Percentiles rank a stretch among this genome's conserved stretches.
These are phyloP conservation scores for Stachybotrys echinatus DNA, from an alignment of 2,329 filamentous ascomycete species.

Conservation along the genomic window DNA sequence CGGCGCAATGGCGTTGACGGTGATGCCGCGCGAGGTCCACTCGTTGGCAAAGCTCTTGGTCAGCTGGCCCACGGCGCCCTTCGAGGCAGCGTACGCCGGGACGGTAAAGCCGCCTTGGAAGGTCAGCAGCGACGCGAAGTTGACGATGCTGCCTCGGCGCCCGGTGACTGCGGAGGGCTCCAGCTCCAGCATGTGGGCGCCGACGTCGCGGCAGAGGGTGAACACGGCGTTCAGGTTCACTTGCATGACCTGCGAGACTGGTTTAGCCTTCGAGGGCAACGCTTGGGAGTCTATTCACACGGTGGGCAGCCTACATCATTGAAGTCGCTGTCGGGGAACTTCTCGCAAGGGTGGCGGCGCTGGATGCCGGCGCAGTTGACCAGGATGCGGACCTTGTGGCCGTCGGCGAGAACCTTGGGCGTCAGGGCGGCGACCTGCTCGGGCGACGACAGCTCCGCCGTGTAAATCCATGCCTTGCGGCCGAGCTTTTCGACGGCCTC, in stretches of 20 bases:
- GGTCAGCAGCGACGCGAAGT: constrained; percentile 73
- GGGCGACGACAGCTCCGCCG: constrained; percentile 61
- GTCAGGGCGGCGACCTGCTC: constrained; percentile 55
- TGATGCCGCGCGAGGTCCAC: constrained; percentile 75
- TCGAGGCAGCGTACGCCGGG: constrained; percentile 80
- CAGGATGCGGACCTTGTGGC: constrained; percentile 67
- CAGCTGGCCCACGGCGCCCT: constrained; percentile 78
- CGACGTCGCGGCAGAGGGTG: constrained; percentile 69
- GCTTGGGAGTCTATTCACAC: constrained; percentile 1
- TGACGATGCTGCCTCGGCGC: constrained; percentile 70
- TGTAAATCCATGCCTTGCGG: constrained; percentile 63
- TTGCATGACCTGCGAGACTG: constrained; percentile 71
- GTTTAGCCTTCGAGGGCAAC: too few relatives aligned
- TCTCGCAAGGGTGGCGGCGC: constrained; percentile 66
- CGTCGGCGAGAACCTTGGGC: constrained; percentile 55
- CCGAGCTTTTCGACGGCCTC: constrained; percentile 58
- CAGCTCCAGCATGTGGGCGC: constrained; percentile 69
- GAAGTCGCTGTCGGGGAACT: constrained; percentile 75
- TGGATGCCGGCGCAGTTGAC: constrained; percentile 88
- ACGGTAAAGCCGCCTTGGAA: constrained; percentile 88
- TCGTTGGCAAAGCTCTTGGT: constrained; percentile 84
- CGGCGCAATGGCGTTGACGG: constrained; percentile 83
- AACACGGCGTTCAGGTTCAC: constrained; percentile 84
- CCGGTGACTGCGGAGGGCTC: constrained; percentile 39
- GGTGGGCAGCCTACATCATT: constrained; percentile 45